phyloP scores from a whole-genome alignment of 768 basidiomycete species.

The Rossbeevera mucosa region DNA sequence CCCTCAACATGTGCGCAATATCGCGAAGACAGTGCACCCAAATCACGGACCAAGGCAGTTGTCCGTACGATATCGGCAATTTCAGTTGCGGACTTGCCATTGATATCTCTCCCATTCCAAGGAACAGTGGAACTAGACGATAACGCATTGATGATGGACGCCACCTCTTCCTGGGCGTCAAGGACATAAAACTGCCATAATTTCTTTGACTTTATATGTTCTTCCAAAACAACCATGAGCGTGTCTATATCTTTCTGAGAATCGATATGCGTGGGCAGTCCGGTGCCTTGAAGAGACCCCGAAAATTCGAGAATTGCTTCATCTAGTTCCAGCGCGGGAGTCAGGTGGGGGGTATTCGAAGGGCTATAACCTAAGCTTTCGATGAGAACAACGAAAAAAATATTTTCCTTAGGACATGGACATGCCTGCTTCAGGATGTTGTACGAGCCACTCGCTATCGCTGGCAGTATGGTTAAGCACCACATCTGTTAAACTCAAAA shows the following conservation, averaged over 20 bases:
- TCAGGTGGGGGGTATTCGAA: conserved; percentile 84
- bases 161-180: conserved; percentile 59
- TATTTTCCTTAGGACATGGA: conserved; percentile 18
- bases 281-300: conserved; percentile 51
- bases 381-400: conserved; percentile 1
- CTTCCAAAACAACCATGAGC: conserved; percentile 60
- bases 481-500: conserved; percentile 89
- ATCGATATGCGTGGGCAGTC: conserved; percentile 66
- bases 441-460: conserved; percentile 84
- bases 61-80: conserved; percentile 61
- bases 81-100: conserved; percentile 55
- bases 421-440: conserved; percentile 94
- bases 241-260: conserved; percentile 64
- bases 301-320: conserved; percentile 82
- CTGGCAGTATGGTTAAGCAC: conserved; percentile 97
- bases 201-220: conserved; percentile 57
- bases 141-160: conserved; percentile 41
- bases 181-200: conserved; percentile 96
- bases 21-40: conserved; percentile 57
- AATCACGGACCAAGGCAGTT: conserved; percentile 53
- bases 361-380: conserved; percentile 72
- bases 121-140: conserved; percentile 35
- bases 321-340: conserved; percentile 91
- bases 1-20: conserved; percentile 64
- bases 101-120: conserved; percentile 62